These are phyloP conservation scores for Testicularia cyperi DNA, from an alignment of 1,284 basidiomycete species.

Conservation along the genomic window DNA sequence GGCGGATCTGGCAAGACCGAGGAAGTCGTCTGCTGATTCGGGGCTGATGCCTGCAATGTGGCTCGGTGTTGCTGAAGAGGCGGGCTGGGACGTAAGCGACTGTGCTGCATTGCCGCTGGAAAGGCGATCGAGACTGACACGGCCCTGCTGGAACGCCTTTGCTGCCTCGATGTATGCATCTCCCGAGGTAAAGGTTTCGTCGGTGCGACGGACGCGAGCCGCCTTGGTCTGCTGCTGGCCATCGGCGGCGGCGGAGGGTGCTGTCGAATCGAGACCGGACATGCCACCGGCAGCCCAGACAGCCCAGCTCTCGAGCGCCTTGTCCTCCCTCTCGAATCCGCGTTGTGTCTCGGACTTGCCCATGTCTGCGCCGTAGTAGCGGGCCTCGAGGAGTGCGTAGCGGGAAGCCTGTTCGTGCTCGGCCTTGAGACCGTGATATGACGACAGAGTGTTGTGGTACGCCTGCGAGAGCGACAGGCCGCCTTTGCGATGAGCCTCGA, in stretches of 20 bases:
- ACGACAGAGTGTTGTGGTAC: constrained; percentile 65
- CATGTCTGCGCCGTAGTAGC: constrained; percentile 74
- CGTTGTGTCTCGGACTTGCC: constrained; percentile 59
- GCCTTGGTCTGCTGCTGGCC: constrained; percentile 28
- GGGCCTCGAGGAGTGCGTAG: constrained; percentile 79
- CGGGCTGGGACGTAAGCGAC: neutral
- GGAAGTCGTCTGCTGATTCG: constrained; percentile 20
- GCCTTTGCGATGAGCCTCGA: constrained; percentile 74
- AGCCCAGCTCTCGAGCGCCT: constrained; percentile 48
- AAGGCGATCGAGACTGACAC: constrained; percentile 9
- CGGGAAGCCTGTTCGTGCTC: constrained; percentile 75
- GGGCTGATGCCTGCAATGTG: neutral
- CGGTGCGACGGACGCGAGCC: constrained; percentile 23
- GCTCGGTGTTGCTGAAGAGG: neutral
- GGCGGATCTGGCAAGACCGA: constrained; percentile 17
- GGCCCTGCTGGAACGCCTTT: constrained; percentile 28
- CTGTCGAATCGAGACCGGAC: constrained; percentile 4
- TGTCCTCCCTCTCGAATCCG: constrained; percentile 49
- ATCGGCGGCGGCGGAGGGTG: constrained; percentile 6
- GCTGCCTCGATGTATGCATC: constrained; percentile 40
- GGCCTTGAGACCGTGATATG: constrained; percentile 44
- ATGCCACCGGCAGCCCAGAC: constrained; percentile 22
- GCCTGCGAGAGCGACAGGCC: constrained; percentile 73
- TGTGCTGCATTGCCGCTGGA: constrained; percentile 2
- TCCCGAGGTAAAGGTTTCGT: constrained; percentile 36